Base-by-base conservation (phyloP, 805 yeast genomes). In the Monosporozyma siamensis region DNA sequence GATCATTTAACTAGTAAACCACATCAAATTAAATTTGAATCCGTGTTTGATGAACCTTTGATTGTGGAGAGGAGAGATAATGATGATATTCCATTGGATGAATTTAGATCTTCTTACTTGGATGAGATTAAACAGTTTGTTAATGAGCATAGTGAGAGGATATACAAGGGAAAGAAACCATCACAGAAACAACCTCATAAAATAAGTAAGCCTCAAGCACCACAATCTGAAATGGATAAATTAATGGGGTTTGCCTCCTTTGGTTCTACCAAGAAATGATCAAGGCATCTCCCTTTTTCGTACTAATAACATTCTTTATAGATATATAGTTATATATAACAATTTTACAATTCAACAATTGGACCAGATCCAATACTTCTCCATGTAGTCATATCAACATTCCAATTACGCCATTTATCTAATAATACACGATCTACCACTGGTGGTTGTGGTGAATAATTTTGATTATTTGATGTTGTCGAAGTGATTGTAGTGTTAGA, bases 301-400 rank as follows among this genome's bases (percentile, higher is more conserved):
- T 32, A 24, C 15, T 32, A 32, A 32, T 32, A 20, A 22, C 23
- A 32, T 32, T 32, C 35, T 32, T 32, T 20, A 32, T 20, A 32
- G 35, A 32, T 32, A 32, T 10, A 23, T 9, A 23, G 9, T 6
- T 9, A 9, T 6, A 23, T 9, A 9, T 9, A 6, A 23, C 6
- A 23, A 23, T 18, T 6, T 37, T 40, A 74, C 34, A 70, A 54
- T 37, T 76, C 78, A 11, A 80, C 66, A 4, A 72, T 56, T 3
- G 84, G 80, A 2, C 88, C 88, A 40, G 72, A 65, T 1, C 86
- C 87, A 14, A 76, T 68, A 40, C 80, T 74, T 55, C 82, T 72
- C 97, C 97, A 89, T 11, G 59, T 53, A 21, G 85, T 72, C 94
- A 89, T 84, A 55, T 89, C 95, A 3, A 87, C 73, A 55, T 82